phyloP scores from a whole-genome alignment of 1,284 basidiomycete species.

The Pascua sp. region DNA sequence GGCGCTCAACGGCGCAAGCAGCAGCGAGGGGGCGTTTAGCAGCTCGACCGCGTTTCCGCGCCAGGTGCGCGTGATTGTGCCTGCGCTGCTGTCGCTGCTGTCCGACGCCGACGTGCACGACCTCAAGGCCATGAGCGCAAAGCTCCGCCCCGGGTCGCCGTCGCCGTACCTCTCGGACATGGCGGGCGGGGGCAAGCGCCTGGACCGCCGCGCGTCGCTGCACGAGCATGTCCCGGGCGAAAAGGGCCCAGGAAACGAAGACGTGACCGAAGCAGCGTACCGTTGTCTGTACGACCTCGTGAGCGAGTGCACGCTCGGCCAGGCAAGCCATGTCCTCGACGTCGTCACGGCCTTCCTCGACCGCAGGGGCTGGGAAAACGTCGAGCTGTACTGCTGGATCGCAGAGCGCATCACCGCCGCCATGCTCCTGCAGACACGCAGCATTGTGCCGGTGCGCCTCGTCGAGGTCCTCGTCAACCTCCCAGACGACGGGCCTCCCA shows the following conservation, averaged over 20 bases:
- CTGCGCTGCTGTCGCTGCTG: conserved; percentile 68
- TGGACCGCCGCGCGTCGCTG: conserved; percentile 71
- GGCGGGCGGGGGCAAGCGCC: conserved; percentile 60
- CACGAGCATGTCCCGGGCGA: conserved; percentile 83
- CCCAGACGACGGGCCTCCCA: conserved; percentile 59
- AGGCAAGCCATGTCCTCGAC: conserved; percentile 65
- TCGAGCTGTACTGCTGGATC: conserved; percentile 77
- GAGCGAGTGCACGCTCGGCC: conserved; percentile 70
- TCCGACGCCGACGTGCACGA: conserved; percentile 61
- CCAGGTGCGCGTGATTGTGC: conserved; percentile 70
- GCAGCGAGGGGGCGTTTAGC: conserved; percentile 79
- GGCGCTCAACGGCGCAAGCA: conserved; percentile 73
- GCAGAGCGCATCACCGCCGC: conserved; percentile 71
- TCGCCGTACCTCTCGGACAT: conserved; percentile 34
- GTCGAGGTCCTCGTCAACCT: conserved; percentile 74
- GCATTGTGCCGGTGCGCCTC: conserved; percentile 77
- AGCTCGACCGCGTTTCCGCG: conserved; percentile 68
- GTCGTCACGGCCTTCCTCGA: conserved; percentile 67
- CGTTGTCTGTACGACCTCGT: conserved; percentile 70
- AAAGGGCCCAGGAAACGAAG: conserved; percentile 69
- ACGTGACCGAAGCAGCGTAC: conserved; percentile 72
- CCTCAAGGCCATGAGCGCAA: conserved; percentile 65
- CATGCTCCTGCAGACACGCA: conserved; percentile 88
- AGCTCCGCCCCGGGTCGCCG: conserved; percentile 53
- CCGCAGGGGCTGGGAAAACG: conserved; percentile 63